Evolutionary conservation across 2,329 filamentous ascomycete species (phyloP).

Genomic region (Phyllosticta citriasiana): DNA sequence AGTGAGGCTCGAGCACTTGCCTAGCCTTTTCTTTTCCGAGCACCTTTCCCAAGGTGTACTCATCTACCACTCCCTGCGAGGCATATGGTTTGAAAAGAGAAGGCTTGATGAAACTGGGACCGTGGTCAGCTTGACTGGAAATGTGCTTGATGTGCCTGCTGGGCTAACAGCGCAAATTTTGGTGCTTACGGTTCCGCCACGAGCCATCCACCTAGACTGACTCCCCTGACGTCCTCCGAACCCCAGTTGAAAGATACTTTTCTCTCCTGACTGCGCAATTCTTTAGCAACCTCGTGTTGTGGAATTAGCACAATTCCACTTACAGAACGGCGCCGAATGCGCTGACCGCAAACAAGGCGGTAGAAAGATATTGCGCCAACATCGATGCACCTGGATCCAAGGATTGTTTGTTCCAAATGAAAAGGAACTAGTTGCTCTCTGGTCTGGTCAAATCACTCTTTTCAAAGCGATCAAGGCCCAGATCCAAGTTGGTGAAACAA

Average conservation of each 20-base stretch:
- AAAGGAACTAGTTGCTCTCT: not conserved
- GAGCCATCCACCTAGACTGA: conserved; percentile 44
- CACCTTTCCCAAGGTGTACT: conserved; percentile 41
- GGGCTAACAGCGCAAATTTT: conserved; percentile 15
- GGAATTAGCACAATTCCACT: not conserved
- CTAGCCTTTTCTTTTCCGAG: conserved; percentile 37
- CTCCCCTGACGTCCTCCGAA: conserved; percentile 38
- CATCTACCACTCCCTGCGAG: conserved; percentile 35
- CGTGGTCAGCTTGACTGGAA: not conserved
- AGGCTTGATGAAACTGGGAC: conserved; percentile 45
- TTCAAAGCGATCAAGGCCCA: not conserved
- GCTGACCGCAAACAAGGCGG: conserved; percentile 1
- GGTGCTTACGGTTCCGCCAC: conserved; percentile 31
- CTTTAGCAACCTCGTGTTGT: not conserved
- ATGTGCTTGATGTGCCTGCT: not conserved
- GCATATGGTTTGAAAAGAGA: conserved; percentile 38
- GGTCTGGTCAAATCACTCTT: not conserved
- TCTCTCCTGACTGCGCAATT: conserved; percentile 18
- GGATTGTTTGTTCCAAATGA: not conserved
- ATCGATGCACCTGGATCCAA: not conserved
- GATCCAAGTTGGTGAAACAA: not conserved
- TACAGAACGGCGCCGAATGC: conserved; percentile 3
- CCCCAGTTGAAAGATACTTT: conserved; percentile 38
- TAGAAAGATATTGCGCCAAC: conserved; percentile 2
- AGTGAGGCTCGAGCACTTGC: conserved; percentile 37